Percentiles rank a stretch among this genome's conserved stretches.
phyloP scores from a whole-genome alignment of 257 asterid species.

The Henckelia pumila region DNA sequence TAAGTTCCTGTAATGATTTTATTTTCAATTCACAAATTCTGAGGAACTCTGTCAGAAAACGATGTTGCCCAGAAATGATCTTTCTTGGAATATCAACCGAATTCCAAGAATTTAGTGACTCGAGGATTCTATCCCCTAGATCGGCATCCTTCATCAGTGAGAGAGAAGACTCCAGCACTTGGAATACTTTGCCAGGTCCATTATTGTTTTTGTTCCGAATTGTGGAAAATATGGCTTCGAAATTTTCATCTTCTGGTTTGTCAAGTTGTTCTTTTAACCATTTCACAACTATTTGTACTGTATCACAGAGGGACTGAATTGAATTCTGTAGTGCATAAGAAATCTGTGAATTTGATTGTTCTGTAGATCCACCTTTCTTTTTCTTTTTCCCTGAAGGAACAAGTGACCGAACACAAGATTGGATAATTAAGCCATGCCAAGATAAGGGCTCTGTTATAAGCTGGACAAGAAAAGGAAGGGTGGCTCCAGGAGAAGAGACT shows the following conservation, averaged over 20 bases:
- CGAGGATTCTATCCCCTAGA: conserved; percentile 57
- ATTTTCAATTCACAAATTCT: conserved; percentile 58
- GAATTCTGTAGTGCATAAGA: conserved; percentile 52
- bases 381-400: conserved; percentile 84
- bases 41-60: conserved; percentile 47
- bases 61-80: conserved; percentile 49
- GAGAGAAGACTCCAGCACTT: conserved; percentile 38
- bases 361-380: conserved; percentile 75
- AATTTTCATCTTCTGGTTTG: conserved; percentile 43
- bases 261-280: conserved; percentile 66
- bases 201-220: conserved; percentile 33
- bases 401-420: conserved; percentile 58
- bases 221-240: conserved; percentile 46
- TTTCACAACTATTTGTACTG: conserved; percentile 46
- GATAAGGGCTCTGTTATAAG: conserved; percentile 83
- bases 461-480: conserved; percentile 62
- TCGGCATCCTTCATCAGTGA: conserved; percentile 41
- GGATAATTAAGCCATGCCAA: conserved; percentile 80
- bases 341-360: conserved; percentile 42
- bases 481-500: conserved; percentile 62
- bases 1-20: conserved; percentile 52
- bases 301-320: conserved; percentile 54
- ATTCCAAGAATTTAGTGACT: conserved; percentile 62
- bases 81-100: conserved; percentile 55
- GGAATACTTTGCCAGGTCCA: conserved; percentile 70